Evolutionary conservation across 495 filamentous ascomycete species (phyloP).

Genomic region (Pyrenula aspistea): DNA sequence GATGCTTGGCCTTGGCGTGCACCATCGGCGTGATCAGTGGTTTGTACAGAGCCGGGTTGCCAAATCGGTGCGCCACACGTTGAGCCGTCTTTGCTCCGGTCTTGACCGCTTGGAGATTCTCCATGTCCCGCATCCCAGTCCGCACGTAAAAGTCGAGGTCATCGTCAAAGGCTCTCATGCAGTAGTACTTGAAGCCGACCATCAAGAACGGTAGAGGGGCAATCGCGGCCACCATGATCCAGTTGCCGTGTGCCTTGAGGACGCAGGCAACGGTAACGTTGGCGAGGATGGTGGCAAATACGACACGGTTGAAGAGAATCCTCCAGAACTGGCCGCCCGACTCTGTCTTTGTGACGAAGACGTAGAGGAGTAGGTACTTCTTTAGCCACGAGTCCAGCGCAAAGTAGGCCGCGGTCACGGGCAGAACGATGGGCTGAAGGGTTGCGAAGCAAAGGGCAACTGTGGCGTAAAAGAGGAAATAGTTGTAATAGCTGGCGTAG

Average conservation of each 20-base stretch:
- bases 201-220: constrained; percentile 72
- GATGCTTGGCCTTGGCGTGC: constrained; percentile 72
- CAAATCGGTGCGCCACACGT: constrained; percentile 69
- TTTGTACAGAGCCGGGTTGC: constrained; percentile 82
- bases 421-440: constrained; percentile 82
- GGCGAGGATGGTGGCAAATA: constrained; percentile 71
- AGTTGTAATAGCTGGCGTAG: constrained; percentile 92
- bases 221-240: constrained; percentile 51
- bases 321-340: constrained; percentile 93
- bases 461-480: constrained; percentile 87
- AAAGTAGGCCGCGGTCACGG: constrained; percentile 85
- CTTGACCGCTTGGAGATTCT: constrained; percentile 33
- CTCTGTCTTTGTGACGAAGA: constrained; percentile 93
- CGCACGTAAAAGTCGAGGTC: constrained; percentile 67
- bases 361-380: constrained; percentile 90
- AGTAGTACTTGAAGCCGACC: constrained; percentile 78
- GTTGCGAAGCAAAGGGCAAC: constrained; percentile 78
- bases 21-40: constrained; percentile 93
- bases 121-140: constrained; percentile 43
- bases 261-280: constrained; percentile 70
- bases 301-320: constrained; percentile 75
- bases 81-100: constrained; percentile 46
- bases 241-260: constrained; percentile 44
- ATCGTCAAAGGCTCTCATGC: constrained; percentile 61
- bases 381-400: constrained; percentile 75